Evolutionary conservation across 306 rosid genomes (phyloP), one percentile per base, ranked within the genome.

Genomic region (Prinsepia uniflora): DNA sequence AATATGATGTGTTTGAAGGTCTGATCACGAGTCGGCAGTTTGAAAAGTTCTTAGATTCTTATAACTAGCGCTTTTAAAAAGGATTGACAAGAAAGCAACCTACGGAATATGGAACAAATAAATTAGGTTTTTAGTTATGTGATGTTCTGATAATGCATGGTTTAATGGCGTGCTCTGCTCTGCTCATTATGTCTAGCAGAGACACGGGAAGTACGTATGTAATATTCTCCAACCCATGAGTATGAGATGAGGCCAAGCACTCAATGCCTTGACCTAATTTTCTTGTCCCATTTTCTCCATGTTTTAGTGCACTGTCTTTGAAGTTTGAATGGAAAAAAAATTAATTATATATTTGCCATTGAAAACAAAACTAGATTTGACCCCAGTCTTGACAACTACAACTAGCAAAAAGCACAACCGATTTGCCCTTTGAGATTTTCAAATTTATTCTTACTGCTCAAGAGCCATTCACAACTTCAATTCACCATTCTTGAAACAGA

Each of bases 221-320:
- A 24, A 69, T 40, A 69, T 54, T 69, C 43, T 20, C 53, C 73
- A 54, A 70, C 65, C 56, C 45, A n/a, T n/a, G n/a, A n/a, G n/a
- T n/a, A 57, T 9, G 64, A 40, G 45, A 57, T 9, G 64, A 40
- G 45, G 34, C 57, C 42, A 62, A 65, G 58, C 56, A 13, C 18
- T 69, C 43, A 5, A 44, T 42, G 19, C 45, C 44, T 9, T 10
- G 39, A 30, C 76, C 78, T 75, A 75, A 72, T 61, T 61, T 62
- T 50, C 76, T 67, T 80, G 78, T 72, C 81, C 56, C 46, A 46
- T 72, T 62, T 65, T 50, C 47, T 72, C 41, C 64, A 59, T 63
- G 61, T 49, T 40, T 42, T 58, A 50, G 76, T 24, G 72, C 57
- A 65, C 36, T 30, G 40, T 45, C 65, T 53, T 49, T 24, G 47